Base-by-base conservation (phyloP, 805 yeast species). In the Cyberlindnera galapagoensis region DNA sequence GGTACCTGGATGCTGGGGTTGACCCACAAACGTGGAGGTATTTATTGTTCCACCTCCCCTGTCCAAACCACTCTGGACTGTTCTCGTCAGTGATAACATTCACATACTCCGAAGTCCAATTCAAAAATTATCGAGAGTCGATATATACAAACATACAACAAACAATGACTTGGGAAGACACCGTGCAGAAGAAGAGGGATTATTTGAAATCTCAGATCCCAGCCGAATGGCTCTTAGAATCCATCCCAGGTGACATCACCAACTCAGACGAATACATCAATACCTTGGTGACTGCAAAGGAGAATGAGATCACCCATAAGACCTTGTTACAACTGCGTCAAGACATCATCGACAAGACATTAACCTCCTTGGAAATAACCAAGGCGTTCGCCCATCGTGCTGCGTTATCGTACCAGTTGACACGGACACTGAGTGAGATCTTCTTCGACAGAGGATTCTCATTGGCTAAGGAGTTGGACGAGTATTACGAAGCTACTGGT, bases 391-490 rank as follows among this genome's bases (percentile, higher is more conserved):
- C 26, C 18, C 26, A 13, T 21, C 10, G 30, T 21, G 29, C 33
- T 19, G 30, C 32, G 17, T 19, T 72, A 9, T 75, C 75, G 0
- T 78, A 74, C 39, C 80, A 75, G 43, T 53, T 76, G 39, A 51
- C 54, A 34, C 65, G 54, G 34, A 51, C 52, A 31, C 30, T 46
- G 6, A 31, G 51, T 6, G 58, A 54, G 28, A 39, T 54, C 7
- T 74, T 79, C 43, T 59, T 71, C 24, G 71, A 70, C 13, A 67
- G 69, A 31, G 85, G 81, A 5, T 57, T 77, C 35, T 57, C 58
- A 33, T 59, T 66, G 28, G 85, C 85, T 6, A 52, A 62, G 40
- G 60, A 51, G 31, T 59, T 75, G 38, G 86, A 80, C 47, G 70
- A 59, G 9, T 63, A 67, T 44, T 71, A 39, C 34, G 49, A 50